These are phyloP conservation scores for Pleurozium schreberi DNA, from an alignment of 225 moss, liverwort and hornwort genomes.

Conservation along the genomic window DNA sequence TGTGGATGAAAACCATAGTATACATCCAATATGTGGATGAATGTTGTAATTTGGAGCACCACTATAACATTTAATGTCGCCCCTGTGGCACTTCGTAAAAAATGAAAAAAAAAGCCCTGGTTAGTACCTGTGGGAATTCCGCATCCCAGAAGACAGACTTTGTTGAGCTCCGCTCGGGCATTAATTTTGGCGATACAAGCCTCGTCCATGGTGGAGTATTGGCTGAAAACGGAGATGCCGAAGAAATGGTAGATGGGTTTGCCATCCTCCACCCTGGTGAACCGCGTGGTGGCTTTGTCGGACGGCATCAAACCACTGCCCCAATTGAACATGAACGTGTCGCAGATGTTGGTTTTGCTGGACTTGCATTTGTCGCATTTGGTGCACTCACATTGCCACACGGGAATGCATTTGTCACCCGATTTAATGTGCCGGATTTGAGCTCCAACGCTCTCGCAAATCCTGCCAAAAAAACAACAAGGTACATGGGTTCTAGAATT, in stretches of 20 bases:
- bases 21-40: too few species aligned
- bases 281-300: not conserved
- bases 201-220: slow-evolving; percentile 63
- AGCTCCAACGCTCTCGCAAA: slow-evolving; percentile 60
- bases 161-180: slow-evolving; percentile 26
- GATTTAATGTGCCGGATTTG: slow-evolving; percentile 29
- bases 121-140: slow-evolving; percentile 52
- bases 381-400: slow-evolving; percentile 45
- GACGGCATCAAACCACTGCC: slow-evolving; percentile 37
- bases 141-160: slow-evolving; percentile 48
- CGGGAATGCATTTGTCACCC: slow-evolving; percentile 47
- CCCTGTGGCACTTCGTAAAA: too few species aligned
- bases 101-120: too few species aligned
- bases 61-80: too few species aligned
- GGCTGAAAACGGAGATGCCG: slow-evolving; percentile 45
- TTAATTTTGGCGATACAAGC: slow-evolving; percentile 44
- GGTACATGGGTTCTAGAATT: too few species aligned
- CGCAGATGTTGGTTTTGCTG: slow-evolving; percentile 33
- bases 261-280: slow-evolving; percentile 27
- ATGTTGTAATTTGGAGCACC: not conserved
- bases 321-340: slow-evolving; percentile 45
- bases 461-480: slow-evolving; percentile 4
- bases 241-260: slow-evolving; percentile 37
- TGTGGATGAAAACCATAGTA: too few species aligned
- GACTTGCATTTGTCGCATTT: slow-evolving; percentile 34